Percentiles rank a stretch among this genome's conserved stretches.
Conservation (phyloP, 2,329 filamentous ascomycete species). For the Bipolaris oryzae region DNA sequence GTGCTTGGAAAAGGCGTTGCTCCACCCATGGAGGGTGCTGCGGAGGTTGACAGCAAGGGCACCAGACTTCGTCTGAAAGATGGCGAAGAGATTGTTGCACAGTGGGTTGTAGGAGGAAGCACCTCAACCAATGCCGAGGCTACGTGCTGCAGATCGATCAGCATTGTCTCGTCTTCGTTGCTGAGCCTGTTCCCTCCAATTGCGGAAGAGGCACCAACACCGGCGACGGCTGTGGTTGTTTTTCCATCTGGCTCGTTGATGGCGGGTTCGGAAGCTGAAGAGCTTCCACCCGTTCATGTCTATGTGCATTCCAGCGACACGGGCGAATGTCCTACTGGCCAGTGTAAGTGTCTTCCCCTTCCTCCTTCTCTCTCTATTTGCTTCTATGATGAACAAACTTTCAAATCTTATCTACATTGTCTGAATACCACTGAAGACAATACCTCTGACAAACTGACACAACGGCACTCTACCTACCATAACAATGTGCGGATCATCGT, state of each 20-base stretch:
- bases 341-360: slow-evolving; percentile 73
- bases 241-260: slow-evolving; percentile 66
- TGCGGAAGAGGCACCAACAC: slow-evolving; percentile 75
- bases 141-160: slow-evolving; percentile 65
- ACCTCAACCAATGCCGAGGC: slow-evolving; percentile 13
- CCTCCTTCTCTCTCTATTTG: slow-evolving; percentile 6
- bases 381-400: slow-evolving; percentile 78
- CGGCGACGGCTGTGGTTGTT: slow-evolving; percentile 74
- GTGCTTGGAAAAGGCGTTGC: slow-evolving; percentile 75
- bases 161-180: slow-evolving; percentile 71
- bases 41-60: slow-evolving; percentile 16
- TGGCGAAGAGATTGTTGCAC: slow-evolving; percentile 63
- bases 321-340: slow-evolving; percentile 84
- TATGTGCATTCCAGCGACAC: slow-evolving; percentile 86
- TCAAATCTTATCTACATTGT: slow-evolving; percentile 99
- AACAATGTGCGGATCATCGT: slow-evolving; percentile 3
- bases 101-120: slow-evolving; percentile 58
- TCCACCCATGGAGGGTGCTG: slow-evolving; percentile 7
- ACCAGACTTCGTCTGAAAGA: slow-evolving; percentile 62
- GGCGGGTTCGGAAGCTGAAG: slow-evolving; percentile 23
- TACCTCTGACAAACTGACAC: slow-evolving; percentile 85
- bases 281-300: slow-evolving; percentile 61
- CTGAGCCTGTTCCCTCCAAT: slow-evolving; percentile 69
- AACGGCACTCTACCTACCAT: slow-evolving; percentile 44
- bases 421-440: slow-evolving; percentile 91